phyloP scores from a whole-genome alignment of 345 rosid species.

The Citrus sp. region DNA sequence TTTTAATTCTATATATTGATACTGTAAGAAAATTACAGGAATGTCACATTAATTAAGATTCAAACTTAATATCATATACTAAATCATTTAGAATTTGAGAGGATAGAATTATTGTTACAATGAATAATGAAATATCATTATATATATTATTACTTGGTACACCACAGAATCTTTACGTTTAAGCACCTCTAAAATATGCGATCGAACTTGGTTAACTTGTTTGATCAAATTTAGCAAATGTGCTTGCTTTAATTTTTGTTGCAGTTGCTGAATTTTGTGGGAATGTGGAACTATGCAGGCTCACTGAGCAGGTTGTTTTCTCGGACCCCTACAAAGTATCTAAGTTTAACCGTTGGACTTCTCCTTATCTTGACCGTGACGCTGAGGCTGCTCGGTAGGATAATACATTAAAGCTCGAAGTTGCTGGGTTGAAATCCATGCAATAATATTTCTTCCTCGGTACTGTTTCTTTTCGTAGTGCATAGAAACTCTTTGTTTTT shows the following conservation, averaged over 20 bases:
- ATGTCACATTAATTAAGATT: rapidly evolving
- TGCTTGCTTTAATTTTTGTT: constrained; percentile 22
- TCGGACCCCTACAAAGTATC: constrained; percentile 89
- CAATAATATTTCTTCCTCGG: constrained; percentile 24
- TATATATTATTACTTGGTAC: too few relatives aligned
- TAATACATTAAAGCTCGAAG: constrained; percentile 62
- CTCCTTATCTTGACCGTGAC: constrained; percentile 82
- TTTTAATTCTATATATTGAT: too few relatives aligned
- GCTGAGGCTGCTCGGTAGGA: constrained; percentile 78
- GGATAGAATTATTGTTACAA: too few relatives aligned
- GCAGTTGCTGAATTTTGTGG: constrained; percentile 92
- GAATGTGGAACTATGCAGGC: constrained; percentile 89
- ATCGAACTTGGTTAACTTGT: not conserved
- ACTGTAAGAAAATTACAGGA: too few relatives aligned
- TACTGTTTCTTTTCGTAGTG: not conserved
- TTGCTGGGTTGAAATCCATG: constrained; percentile 87
- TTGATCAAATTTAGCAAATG: constrained; percentile 11
- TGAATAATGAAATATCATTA: too few relatives aligned
- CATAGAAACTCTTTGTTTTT: not conserved
- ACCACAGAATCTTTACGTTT: too few relatives aligned
- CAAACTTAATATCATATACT: too few relatives aligned
- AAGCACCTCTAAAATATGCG: too few relatives aligned
- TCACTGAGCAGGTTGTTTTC: constrained; percentile 91
- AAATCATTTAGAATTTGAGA: too few relatives aligned
- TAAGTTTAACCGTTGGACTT: constrained; percentile 68